Conservation (phyloP, 768 basidiomycete genomes). For the Lactarius pseudohatsudake region DNA sequence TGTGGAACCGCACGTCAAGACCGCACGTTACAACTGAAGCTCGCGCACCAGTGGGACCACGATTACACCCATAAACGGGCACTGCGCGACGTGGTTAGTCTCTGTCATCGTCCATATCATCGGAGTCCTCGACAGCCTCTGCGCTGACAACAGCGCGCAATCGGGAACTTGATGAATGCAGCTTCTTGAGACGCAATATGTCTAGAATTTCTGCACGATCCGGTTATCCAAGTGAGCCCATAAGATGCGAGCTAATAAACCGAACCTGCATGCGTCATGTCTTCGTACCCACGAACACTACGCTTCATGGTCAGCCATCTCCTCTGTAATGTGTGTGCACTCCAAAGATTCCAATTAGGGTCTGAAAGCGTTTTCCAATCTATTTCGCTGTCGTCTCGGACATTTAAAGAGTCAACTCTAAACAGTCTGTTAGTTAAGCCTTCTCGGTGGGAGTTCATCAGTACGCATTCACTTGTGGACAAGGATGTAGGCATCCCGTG, state of each 20-base stretch:
- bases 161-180: constrained; percentile 47
- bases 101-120: constrained; percentile 24
- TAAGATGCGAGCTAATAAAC: constrained; percentile 26
- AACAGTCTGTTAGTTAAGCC: constrained; percentile 11
- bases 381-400: constrained; percentile 79
- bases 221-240: constrained; percentile 1
- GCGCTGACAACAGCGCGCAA: constrained; percentile 37
- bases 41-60: background rate
- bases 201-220: constrained; percentile 68
- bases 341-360: constrained; percentile 80
- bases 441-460: constrained; percentile 5
- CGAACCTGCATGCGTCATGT: constrained; percentile 76
- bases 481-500: constrained; percentile 74
- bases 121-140: constrained; percentile 38
- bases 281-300: constrained; percentile 71
- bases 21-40: background rate
- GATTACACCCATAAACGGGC: background rate
- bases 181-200: constrained; percentile 72
- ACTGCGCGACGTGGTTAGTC: background rate
- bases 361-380: constrained; percentile 81
- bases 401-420: constrained; percentile 73
- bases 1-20: background rate
- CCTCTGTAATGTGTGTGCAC: constrained; percentile 73
- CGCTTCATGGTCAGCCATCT: constrained; percentile 82
- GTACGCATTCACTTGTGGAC: constrained; percentile 65